phyloP scores from a whole-genome alignment of 768 basidiomycete species.

The Pleurotus salmoneostramineus region DNA sequence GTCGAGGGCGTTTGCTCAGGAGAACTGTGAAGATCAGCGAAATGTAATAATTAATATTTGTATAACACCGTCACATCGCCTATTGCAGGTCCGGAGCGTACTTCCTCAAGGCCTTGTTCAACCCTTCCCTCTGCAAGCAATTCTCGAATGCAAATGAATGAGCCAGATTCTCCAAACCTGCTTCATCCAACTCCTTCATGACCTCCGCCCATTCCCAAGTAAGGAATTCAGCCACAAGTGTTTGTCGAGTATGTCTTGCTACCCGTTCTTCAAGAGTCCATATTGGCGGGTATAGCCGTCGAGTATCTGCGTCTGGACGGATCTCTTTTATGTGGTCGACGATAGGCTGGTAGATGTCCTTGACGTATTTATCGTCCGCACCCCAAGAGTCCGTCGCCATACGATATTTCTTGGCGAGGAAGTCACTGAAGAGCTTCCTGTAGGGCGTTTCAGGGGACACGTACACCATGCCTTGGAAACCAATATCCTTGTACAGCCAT shows the following conservation, averaged over 20 bases:
- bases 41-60: background rate
- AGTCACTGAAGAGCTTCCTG: constrained; percentile 62
- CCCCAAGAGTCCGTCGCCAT: constrained; percentile 81
- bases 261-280: constrained; percentile 58
- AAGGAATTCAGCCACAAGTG: constrained; percentile 68
- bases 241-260: constrained; percentile 58
- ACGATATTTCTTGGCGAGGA: constrained; percentile 75
- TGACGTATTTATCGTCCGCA: constrained; percentile 54
- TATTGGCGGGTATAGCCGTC: constrained; percentile 59
- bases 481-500: constrained; percentile 86
- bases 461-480: constrained; percentile 85
- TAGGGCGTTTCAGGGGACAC: constrained; percentile 64
- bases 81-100: constrained; percentile 23
- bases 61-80: background rate
- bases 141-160: constrained; percentile 68
- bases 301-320: constrained; percentile 37
- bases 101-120: constrained; percentile 52
- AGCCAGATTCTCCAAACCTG: constrained; percentile 71
- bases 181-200: constrained; percentile 53
- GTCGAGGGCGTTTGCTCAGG: constrained; percentile 83
- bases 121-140: constrained; percentile 63
- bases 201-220: constrained; percentile 73
- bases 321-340: constrained; percentile 37
- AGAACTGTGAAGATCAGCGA: constrained; percentile 23
- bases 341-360: constrained; percentile 60